Evolutionary conservation across 768 basidiomycete species (phyloP), one percentile per base, ranked within the genome.

Genomic region (Austroboletus eburneus): DNA sequence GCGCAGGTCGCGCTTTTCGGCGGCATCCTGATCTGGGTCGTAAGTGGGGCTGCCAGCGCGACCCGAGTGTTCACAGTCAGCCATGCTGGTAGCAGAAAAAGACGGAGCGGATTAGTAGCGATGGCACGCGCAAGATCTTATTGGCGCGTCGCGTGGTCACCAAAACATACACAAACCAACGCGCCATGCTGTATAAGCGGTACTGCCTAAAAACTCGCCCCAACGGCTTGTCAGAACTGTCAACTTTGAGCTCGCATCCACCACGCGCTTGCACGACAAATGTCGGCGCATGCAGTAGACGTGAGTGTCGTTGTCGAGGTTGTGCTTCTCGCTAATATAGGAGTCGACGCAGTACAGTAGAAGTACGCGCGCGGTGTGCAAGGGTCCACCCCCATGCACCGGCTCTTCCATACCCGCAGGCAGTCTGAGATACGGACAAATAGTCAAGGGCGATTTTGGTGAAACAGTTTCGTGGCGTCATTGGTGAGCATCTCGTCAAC

Each of bases 1-100:
- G 35, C 91, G 75, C 7, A 92, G 69, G 33, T 73, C 73, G 52
- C 91, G 81, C 64, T 86, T 84, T 61, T 87, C 84, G 51, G 86
- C 83, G 5, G 83, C 80, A 69, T 91, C 78, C 61, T 92, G 90
- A 63, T 92, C 87, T 9, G 89, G 89, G 59, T 92, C 87, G 59
- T 88, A 92, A 12, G 74, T 69, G 16, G 76, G 65, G 41, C 69
- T 72, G 59, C 43, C 32, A 13, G 47, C 46, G 6, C 49, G 45
- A 20, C 35, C 41, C 7, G 43, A 25, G 23, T 29, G 20, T 16
- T 59, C 48, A 36, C 40, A 48, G 6, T 50, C 45, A 23, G 42
- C 55, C 66, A 65, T 67, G 29, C 35, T 37, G 8, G 12, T 33
- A n/a, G n/a, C n/a, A n/a, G n/a, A n/a, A n/a, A n/a, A 27, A 12